A percentile compares a stretch with the other conserved stretches of the same genome.
These are phyloP conservation scores for Daldinia vernicosa DNA, from an alignment of 495 filamentous ascomycete species.

Conservation along the genomic window DNA sequence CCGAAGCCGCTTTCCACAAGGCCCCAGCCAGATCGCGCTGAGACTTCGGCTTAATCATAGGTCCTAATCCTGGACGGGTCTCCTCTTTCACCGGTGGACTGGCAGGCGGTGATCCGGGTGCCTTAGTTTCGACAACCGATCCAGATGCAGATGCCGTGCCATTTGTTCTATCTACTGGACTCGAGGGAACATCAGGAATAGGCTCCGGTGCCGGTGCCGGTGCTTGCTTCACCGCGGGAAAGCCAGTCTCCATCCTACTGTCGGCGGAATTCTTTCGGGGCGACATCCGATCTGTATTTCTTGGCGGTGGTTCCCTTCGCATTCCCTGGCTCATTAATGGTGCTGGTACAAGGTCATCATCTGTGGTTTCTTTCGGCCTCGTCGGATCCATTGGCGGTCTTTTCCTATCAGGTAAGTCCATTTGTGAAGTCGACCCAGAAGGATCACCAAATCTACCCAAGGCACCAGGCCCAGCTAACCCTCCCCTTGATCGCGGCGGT, in stretches of 20 bases:
- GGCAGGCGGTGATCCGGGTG: conserved; percentile 33
- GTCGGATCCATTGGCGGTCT: conserved; percentile 63
- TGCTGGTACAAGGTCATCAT: conserved; percentile 60
- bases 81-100: conserved; percentile 57
- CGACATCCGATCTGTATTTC: conserved; percentile 56
- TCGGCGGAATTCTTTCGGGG: conserved; percentile 50
- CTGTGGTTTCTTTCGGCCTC: conserved; percentile 49
- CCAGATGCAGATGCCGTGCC: conserved; percentile 24
- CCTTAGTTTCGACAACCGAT: conserved; percentile 35
- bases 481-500: conserved; percentile 60
- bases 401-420: conserved; percentile 61
- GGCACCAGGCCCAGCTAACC: conserved; percentile 49
- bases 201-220: conserved; percentile 17
- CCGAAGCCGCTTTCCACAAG: conserved; percentile 85
- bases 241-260: conserved; percentile 29
- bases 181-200: conserved; percentile 15
- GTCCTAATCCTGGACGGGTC: conserved; percentile 80
- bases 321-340: conserved; percentile 61
- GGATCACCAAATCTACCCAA: conserved; percentile 51
- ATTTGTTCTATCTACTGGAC: conserved; percentile 33
- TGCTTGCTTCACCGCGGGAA: conserved; percentile 21
- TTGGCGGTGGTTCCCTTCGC: conserved; percentile 57
- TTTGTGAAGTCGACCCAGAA: conserved; percentile 48
- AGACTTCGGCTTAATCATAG: conserved; percentile 83
- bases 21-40: conserved; percentile 74